Base-by-base conservation (phyloP, 1,284 basidiomycete genomes). In the Pyrrhoderma lamaoense region DNA sequence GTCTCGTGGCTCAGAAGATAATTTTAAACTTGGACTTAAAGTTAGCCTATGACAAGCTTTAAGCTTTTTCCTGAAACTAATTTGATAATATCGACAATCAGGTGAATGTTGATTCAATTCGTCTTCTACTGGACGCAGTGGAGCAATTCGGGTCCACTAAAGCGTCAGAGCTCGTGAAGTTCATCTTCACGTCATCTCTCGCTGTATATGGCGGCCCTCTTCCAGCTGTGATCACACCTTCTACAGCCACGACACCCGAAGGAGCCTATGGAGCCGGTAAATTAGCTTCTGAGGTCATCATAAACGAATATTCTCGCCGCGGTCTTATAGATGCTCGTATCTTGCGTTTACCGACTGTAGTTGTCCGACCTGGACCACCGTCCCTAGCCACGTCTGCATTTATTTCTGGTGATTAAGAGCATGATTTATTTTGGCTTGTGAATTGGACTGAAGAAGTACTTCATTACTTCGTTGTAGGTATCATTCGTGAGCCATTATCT, bases 1-100 rank as follows among this genome's bases (percentile, higher is more conserved):
- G 82, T 81, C 78, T n/a, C 76, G 80, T 19, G 79, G 79, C 16
- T 73, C 77, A 14, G 82, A 85, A 62, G 76, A 78, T 54, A 73
- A 81, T 60, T 82, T 83, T 60, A 76, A 79, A 40, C 64, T 81
- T 2, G 80, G 79, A 3, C 67, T 79, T 57, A 71, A 72, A 64
- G 73, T 71, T 39, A n/a, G 36, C 19, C 43, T 2, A 4, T 0
- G 16, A 1, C 9, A 8, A 37, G 5, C 27, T 21, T 13, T 47
- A 9, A 3, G 38, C 42, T 14, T 23, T 51, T 36, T 48, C 35
- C 11, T 53, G 47, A 35, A 47, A 31, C 25, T 55, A 19, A 34
- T n/a, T 23, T 22, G 14, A 14, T 22, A 23, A n/a, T 9, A 38
- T 38, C 39, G 18, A 36, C 39, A n/a, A 22, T n/a, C 61, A 75